Percentiles rank a stretch among this genome's conserved stretches.
Conservation (phyloP, 2,329 filamentous ascomycete species). For the Alternaria infectoria region DNA sequence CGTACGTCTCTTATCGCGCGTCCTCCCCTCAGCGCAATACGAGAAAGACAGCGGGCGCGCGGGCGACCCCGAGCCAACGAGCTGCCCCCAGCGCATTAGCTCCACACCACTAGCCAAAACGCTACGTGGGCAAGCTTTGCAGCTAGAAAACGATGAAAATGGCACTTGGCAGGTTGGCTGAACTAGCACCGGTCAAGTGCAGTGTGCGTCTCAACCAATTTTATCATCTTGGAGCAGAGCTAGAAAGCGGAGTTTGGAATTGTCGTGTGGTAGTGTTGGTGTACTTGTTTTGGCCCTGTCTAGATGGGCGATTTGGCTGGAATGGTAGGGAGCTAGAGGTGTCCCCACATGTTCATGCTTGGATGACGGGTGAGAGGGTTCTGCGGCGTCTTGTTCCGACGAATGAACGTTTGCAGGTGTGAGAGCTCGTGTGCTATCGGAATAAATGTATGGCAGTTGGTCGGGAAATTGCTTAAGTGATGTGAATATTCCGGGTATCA, state of each 20-base stretch:
- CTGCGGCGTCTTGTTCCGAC: not conserved
- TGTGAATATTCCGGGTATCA: slow-evolving; percentile 3
- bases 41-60: slow-evolving; percentile 1
- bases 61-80: not conserved
- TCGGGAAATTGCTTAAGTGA: not conserved
- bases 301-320: not conserved
- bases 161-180: not conserved
- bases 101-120: not conserved
- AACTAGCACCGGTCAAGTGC: not conserved
- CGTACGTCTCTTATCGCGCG: not conserved
- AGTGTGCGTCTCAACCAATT: not conserved
- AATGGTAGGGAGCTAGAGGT: not conserved
- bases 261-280: not conserved
- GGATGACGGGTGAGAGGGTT: not conserved
- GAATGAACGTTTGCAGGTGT: not conserved
- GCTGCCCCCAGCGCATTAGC: not conserved
- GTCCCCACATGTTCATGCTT: not conserved
- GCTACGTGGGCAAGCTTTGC: not conserved
- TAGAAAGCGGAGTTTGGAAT: not conserved
- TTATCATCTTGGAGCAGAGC: not conserved
- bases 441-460: not conserved
- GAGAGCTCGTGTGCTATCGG: not conserved
- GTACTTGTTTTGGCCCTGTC: not conserved
- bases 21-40: not conserved
- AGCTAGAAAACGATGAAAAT: not conserved